phyloP scores from a whole-genome alignment of 1,284 basidiomycete species.

The Sporisorium scitamineum region DNA sequence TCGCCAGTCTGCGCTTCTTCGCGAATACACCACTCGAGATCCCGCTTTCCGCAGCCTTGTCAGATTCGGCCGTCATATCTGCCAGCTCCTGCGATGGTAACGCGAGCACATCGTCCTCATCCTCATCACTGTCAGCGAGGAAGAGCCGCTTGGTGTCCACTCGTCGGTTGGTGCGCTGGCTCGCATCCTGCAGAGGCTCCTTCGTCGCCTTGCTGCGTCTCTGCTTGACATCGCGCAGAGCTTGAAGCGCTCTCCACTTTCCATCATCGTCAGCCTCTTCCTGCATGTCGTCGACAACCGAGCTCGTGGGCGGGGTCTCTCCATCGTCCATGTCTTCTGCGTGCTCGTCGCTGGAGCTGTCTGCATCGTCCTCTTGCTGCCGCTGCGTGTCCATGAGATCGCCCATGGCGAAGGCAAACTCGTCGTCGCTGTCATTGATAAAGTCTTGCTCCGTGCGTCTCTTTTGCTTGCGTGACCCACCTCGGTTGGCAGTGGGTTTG shows the following conservation, averaged over 20 bases:
- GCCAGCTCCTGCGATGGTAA: constrained; percentile 24
- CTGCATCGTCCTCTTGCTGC: background rate
- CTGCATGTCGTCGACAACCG: constrained; percentile 30
- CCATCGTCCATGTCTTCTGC: constrained; percentile 16
- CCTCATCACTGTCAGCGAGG: constrained; percentile 38
- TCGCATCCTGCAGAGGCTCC: constrained; percentile 31
- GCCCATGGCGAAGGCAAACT: constrained; percentile 53
- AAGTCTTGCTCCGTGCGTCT: constrained; percentile 54
- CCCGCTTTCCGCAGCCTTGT: constrained; percentile 2
- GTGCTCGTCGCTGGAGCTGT: constrained; percentile 10
- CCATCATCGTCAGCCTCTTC: constrained; percentile 19
- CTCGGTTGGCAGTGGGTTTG: constrained; percentile 9
- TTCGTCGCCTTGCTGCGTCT: constrained; percentile 12
- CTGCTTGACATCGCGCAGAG: constrained; percentile 33
- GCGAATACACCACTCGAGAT: background rate
- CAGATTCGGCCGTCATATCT: background rate
- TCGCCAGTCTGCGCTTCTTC: constrained; percentile 37
- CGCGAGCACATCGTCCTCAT: constrained; percentile 27
- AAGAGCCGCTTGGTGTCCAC: constrained; percentile 42
- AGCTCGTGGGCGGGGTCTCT: constrained; percentile 40
- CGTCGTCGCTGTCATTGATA: constrained; percentile 66
- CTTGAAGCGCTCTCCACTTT: constrained; percentile 28
- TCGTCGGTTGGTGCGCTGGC: constrained; percentile 25
- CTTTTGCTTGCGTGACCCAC: constrained; percentile 31
- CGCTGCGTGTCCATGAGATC: constrained; percentile 16